Percentiles rank a stretch among this genome's conserved stretches.
Conservation (phyloP, 352 stramenopile species). For the Pythium aquatile region DNA sequence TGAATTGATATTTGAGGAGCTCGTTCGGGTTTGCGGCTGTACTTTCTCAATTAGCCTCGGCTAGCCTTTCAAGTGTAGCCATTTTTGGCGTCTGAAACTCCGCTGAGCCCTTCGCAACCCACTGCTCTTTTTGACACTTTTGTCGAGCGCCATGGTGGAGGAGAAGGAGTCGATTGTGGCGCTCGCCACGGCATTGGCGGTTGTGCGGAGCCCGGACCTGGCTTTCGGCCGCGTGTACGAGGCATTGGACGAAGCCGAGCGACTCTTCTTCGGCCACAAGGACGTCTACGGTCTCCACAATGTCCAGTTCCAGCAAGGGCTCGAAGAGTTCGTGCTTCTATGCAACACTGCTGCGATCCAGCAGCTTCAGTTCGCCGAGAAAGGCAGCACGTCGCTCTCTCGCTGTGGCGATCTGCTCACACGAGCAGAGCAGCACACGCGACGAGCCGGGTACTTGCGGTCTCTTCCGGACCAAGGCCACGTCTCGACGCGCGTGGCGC, state of each 20-base stretch:
- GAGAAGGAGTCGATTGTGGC: slow-evolving; percentile 44
- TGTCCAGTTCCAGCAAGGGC: slow-evolving; percentile 50
- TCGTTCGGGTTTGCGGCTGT: background rate
- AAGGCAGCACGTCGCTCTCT: slow-evolving; percentile 20
- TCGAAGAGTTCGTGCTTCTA: slow-evolving; percentile 61
- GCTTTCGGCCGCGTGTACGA: slow-evolving; percentile 24
- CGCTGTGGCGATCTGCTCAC: slow-evolving; percentile 20
- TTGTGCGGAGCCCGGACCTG: slow-evolving; percentile 23
- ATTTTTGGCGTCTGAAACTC: slow-evolving; percentile 1
- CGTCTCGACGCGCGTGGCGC: slow-evolving; percentile 27
- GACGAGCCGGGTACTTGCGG: slow-evolving; percentile 39
- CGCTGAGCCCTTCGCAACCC: background rate
- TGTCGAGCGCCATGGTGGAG: slow-evolving; percentile 11
- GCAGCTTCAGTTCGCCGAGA: slow-evolving; percentile 24
- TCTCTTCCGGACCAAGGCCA: slow-evolving; percentile 26
- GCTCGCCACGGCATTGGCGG: slow-evolving; percentile 40
- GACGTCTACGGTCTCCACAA: slow-evolving; percentile 38
- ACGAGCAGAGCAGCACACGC: slow-evolving; percentile 56
- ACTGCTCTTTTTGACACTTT: no score
- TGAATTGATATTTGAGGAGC: no score
- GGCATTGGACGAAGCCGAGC: slow-evolving; percentile 38
- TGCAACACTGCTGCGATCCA: slow-evolving; percentile 61
- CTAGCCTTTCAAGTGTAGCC: background rate
- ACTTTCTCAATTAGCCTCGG: background rate
- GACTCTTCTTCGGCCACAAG: slow-evolving; percentile 49